Percentiles rank a stretch among this genome's conserved stretches.
Evolutionary conservation across 2,329 filamentous ascomycete species (phyloP).

Genomic region (Metarhizium brunneum): DNA sequence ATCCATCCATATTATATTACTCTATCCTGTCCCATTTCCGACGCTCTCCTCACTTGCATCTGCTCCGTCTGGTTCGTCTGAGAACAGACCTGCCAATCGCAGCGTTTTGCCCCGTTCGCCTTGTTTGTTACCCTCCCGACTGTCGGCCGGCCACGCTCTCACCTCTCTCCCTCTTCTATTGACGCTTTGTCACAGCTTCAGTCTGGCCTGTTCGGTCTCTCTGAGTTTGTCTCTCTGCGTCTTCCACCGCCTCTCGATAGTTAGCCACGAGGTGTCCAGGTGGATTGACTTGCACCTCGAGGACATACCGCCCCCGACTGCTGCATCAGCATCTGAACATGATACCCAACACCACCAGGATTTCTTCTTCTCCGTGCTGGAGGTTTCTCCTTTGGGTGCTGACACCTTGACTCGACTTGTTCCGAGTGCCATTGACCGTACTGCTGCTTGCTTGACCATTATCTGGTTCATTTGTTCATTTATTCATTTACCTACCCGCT

Average conservation of each 20-base stretch:
- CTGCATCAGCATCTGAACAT: slow-evolving; percentile 23
- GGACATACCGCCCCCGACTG: slow-evolving; percentile 1
- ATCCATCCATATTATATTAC: neutral
- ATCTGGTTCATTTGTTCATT: neutral
- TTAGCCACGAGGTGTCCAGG: slow-evolving; percentile 1
- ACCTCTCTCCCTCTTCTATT: neutral
- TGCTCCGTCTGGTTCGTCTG: neutral
- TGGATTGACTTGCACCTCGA: slow-evolving; percentile 3
- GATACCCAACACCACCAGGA: slow-evolving; percentile 26
- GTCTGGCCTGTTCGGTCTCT: neutral
- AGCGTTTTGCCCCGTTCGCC: neutral
- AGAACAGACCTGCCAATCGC: slow-evolving; percentile 6
- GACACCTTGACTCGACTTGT: slow-evolving; percentile 24
- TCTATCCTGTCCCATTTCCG: neutral
- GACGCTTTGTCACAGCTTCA: neutral
- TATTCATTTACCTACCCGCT: neutral
- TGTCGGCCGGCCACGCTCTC: neutral
- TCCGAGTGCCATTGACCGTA: neutral
- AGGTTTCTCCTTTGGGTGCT: slow-evolving; percentile 29
- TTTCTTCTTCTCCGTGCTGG: slow-evolving; percentile 30
- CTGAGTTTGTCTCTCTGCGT: neutral
- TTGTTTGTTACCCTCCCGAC: neutral
- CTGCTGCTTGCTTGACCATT: neutral
- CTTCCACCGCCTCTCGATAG: neutral
- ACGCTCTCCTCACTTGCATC: neutral